These are phyloP conservation scores for Beverwykella pulmonaria DNA, from an alignment of 495 filamentous ascomycete genomes.

Conservation along the genomic window DNA sequence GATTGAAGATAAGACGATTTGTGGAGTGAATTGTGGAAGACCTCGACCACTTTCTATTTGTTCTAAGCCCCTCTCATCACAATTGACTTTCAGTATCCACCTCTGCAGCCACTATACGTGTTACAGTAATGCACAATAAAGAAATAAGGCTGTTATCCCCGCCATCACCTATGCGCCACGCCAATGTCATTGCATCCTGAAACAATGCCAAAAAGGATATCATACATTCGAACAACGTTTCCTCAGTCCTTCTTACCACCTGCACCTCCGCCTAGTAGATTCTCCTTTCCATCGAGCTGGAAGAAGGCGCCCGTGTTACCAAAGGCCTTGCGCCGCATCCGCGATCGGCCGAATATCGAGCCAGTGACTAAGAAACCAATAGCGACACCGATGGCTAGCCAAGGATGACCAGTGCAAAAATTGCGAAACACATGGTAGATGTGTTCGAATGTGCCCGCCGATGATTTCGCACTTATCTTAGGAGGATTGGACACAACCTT, in stretches of 20 bases:
- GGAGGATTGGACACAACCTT: slow-evolving; percentile 72
- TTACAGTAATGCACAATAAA: neutral
- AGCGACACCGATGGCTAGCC: slow-evolving; percentile 64
- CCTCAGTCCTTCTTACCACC: slow-evolving; percentile 78
- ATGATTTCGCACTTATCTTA: slow-evolving; percentile 84
- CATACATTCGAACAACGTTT: slow-evolving; percentile 1
- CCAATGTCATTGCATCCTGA: neutral
- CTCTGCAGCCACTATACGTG: too few species aligned
- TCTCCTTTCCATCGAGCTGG: slow-evolving; percentile 75
- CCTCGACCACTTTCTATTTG: too few species aligned
- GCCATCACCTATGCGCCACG: slow-evolving; percentile 4
- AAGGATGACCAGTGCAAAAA: slow-evolving; percentile 71
- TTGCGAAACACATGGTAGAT: slow-evolving; percentile 75
- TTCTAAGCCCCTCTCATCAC: too few species aligned
- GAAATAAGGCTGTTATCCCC: neutral
- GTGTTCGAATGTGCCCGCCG: slow-evolving; percentile 72
- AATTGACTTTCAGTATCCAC: too few species aligned
- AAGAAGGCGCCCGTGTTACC: slow-evolving; percentile 68
- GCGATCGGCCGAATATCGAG: slow-evolving; percentile 52
- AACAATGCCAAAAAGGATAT: slow-evolving; percentile 19
- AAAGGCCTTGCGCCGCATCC: slow-evolving; percentile 42
- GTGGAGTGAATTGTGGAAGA: too few species aligned
- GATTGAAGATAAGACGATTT: too few species aligned
- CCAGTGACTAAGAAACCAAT: slow-evolving; percentile 56
- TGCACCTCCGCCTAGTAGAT: slow-evolving; percentile 60